A percentile compares a stretch with the other conserved stretches of the same genome.
These are phyloP conservation scores for Alternaria brassicae DNA, from an alignment of 2,329 filamentous ascomycete species.

Conservation along the genomic window DNA sequence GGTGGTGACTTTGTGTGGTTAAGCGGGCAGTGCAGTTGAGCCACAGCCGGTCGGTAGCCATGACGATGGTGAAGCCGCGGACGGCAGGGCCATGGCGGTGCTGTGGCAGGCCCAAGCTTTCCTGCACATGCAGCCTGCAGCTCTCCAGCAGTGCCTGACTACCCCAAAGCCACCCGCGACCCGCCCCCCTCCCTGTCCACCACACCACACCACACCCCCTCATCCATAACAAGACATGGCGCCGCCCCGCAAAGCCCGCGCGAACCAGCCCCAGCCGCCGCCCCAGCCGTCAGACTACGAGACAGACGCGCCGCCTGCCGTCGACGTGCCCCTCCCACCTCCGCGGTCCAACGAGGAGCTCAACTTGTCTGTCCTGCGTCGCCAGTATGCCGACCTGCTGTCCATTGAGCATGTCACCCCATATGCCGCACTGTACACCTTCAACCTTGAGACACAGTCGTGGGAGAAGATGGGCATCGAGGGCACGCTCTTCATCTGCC, in stretches of 20 bases:
- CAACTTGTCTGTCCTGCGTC: slow-evolving; percentile 82
- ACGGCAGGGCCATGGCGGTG: not conserved
- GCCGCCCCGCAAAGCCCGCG: slow-evolving; percentile 44
- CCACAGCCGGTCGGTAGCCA: slow-evolving; percentile 16
- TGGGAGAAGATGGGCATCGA: slow-evolving; percentile 91
- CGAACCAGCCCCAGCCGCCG: slow-evolving; percentile 35
- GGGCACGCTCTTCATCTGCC: slow-evolving; percentile 88
- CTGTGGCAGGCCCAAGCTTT: slow-evolving; percentile 13
- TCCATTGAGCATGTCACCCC: slow-evolving; percentile 80
- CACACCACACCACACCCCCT: slow-evolving; percentile 1
- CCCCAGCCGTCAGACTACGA: slow-evolving; percentile 63
- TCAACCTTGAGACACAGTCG: slow-evolving; percentile 66
- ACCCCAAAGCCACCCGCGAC: not conserved
- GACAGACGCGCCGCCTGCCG: slow-evolving; percentile 54
- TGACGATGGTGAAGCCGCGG: slow-evolving; percentile 20
- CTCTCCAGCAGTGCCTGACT: not conserved
- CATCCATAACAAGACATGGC: slow-evolving; percentile 32
- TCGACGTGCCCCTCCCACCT: slow-evolving; percentile 53
- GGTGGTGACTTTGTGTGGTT: slow-evolving; percentile 1
- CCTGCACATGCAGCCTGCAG: not conserved
- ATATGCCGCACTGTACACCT: slow-evolving; percentile 86
- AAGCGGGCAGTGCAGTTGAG: slow-evolving; percentile 23
- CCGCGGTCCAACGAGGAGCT: slow-evolving; percentile 80
- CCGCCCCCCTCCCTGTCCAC: not conserved
- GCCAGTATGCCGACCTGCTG: slow-evolving; percentile 77